A percentile compares a stretch with the other conserved stretches of the same genome.
phyloP scores from a whole-genome alignment of 2,329 filamentous ascomycete genomes.

The Pseudocercospora fijiensis region DNA sequence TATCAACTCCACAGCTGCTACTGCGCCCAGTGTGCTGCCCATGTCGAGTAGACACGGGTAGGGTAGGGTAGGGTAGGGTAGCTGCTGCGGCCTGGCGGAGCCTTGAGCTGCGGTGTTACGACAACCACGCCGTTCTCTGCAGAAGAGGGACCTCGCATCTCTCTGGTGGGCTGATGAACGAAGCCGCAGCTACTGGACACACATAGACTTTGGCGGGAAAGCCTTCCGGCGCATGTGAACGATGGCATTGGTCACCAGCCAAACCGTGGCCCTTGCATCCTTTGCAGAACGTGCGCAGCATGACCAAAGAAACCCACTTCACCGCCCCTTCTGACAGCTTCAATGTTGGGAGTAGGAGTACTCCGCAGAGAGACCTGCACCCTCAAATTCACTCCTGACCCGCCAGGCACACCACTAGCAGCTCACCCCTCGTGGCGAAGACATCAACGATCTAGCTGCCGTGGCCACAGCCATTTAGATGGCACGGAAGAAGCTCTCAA shows the following conservation, averaged over 20 bases:
- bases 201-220: background rate
- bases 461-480: background rate
- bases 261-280: background rate
- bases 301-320: conserved; percentile 1
- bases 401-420: conserved; percentile 8
- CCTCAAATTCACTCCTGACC: background rate
- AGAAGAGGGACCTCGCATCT: background rate
- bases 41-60: conserved; percentile 1
- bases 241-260: background rate
- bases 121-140: background rate
- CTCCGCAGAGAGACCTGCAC: conserved; percentile 10
- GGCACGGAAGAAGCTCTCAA: background rate
- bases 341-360: conserved; percentile 8
- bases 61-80: too few species aligned
- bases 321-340: conserved; percentile 10
- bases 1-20: conserved; percentile 8
- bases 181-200: background rate
- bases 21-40: background rate
- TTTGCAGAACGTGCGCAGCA: background rate
- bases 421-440: conserved; percentile 7
- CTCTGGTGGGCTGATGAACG: conserved; percentile 2
- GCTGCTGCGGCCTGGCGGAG: background rate
- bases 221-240: background rate
- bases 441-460: conserved; percentile 12
- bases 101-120: conserved; percentile 3